These are phyloP conservation scores for Tubosaeta sp. DNA, from an alignment of 768 basidiomycete genomes.

Conservation along the genomic window DNA sequence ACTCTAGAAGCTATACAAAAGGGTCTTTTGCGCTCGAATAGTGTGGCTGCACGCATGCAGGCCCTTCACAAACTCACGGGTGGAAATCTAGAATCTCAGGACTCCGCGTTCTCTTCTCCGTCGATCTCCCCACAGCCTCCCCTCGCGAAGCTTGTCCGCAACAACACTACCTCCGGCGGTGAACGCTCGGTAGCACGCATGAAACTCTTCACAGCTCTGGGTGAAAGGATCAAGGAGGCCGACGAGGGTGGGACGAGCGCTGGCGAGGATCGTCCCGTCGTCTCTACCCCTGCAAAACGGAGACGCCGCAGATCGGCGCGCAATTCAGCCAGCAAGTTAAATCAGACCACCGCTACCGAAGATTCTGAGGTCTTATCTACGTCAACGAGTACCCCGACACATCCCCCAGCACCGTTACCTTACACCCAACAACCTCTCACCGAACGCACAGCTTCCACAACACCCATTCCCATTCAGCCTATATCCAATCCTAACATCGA, in stretches of 20 bases:
- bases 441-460: constrained; percentile 28
- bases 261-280: constrained; percentile 48
- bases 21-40: constrained; percentile 85
- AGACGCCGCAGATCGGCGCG: constrained; percentile 52
- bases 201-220: constrained; percentile 60
- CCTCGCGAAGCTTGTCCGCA: constrained; percentile 49
- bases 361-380: constrained; percentile 41
- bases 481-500: constrained; percentile 25
- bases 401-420: constrained; percentile 50
- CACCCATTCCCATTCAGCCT: constrained; percentile 28
- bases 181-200: constrained; percentile 72
- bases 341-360: constrained; percentile 38
- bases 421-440: constrained; percentile 29
- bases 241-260: constrained; percentile 62
- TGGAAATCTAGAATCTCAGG: constrained; percentile 56
- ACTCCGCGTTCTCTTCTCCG: constrained; percentile 49
- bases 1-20: constrained; percentile 75
- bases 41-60: constrained; percentile 73
- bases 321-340: constrained; percentile 36
- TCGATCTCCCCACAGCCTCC: constrained; percentile 46
- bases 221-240: constrained; percentile 54
- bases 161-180: constrained; percentile 80
- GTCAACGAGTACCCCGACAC: constrained; percentile 57
- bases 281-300: constrained; percentile 46
- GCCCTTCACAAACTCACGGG: constrained; percentile 85